Conservation (phyloP, 1,284 basidiomycete genomes). For the Irpex lacteus region DNA sequence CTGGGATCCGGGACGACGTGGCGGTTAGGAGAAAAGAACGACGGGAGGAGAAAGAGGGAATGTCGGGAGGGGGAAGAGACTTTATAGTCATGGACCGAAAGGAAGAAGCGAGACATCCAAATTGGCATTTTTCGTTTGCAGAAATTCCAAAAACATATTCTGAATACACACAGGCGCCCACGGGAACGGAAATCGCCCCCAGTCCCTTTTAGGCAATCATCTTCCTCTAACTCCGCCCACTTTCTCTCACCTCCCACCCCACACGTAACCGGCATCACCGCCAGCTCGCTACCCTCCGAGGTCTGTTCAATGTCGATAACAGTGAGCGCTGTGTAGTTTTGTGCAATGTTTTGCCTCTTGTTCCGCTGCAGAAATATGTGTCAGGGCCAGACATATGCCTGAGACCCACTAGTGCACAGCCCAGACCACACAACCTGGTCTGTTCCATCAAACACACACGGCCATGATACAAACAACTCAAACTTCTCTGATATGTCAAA, state of each 20-base stretch:
- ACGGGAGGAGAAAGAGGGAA: constrained; percentile 19
- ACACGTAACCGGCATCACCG: constrained; percentile 4
- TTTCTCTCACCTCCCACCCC: constrained; percentile 1
- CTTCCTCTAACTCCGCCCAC: constrained; percentile 8
- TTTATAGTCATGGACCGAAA: constrained; percentile 26
- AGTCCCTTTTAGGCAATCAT: constrained; percentile 21
- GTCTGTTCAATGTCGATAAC: neutral
- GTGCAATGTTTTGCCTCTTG: neutral
- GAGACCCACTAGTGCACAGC: neutral
- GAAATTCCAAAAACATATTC: constrained; percentile 33
- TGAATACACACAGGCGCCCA: neutral
- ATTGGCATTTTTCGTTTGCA: constrained; percentile 15
- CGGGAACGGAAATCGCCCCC: constrained; percentile 6
- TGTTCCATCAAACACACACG: constrained; percentile 6
- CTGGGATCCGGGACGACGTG: neutral
- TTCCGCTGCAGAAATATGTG: neutral
- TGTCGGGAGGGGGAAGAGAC: neutral
- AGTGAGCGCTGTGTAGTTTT: neutral
- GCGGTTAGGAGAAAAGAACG: constrained; percentile 10
- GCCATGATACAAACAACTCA: constrained; percentile 3
- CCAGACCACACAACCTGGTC: constrained; percentile 1
- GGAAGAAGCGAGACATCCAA: constrained; percentile 33
- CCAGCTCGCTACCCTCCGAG: neutral
- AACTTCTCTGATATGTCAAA: constrained; percentile 18
- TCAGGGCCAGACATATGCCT: neutral